Conservation (phyloP, 257 asterid genomes). For the Dorcoceras hygrometricum region DNA sequence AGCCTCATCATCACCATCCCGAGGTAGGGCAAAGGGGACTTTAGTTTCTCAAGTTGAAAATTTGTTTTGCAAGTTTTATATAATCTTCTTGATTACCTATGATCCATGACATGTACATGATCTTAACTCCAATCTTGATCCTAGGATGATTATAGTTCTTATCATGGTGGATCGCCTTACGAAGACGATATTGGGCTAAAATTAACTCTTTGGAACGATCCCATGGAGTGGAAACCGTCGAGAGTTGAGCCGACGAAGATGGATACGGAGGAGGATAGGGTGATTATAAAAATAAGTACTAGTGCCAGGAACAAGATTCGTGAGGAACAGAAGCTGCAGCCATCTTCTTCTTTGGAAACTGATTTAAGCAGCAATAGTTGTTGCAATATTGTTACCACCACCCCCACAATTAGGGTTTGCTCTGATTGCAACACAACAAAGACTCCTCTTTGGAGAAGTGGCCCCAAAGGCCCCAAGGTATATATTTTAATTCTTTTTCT, state of each 20-base stretch:
- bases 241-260: conserved; percentile 24
- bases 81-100: too few relatives aligned
- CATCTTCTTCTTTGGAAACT: conserved; percentile 41
- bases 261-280: conserved; percentile 22
- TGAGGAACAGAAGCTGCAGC: conserved; percentile 35
- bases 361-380: conserved; percentile 58
- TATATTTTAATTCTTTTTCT: too few relatives aligned
- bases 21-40: background rate
- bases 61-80: too few relatives aligned
- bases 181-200: background rate
- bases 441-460: conserved; percentile 99
- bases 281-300: background rate
- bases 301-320: conserved; percentile 10
- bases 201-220: background rate
- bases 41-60: background rate
- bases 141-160: background rate
- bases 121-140: background rate
- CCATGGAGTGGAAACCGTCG: background rate
- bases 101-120: background rate
- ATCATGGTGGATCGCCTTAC: background rate
- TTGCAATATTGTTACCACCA: conserved; percentile 39
- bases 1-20: background rate
- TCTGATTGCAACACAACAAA: conserved; percentile 89
- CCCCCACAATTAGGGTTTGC: conserved; percentile 86
- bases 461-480: conserved; percentile 98